Conservation (phyloP, 1,139 yeast genomes). For the Taphrina confusa region DNA sequence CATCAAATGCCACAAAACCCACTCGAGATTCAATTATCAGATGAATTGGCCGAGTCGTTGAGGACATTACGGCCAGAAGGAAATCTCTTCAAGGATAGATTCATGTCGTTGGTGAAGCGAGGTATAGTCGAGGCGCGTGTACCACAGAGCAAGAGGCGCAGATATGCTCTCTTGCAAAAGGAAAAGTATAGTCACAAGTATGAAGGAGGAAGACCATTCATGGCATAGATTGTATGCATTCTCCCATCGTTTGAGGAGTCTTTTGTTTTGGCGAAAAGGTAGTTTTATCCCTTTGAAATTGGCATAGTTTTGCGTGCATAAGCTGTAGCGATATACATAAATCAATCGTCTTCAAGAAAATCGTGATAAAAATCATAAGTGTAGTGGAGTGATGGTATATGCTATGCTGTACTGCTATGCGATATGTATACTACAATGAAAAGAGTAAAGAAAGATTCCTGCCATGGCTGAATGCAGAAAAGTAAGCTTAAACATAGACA, state of each 20-base stretch:
- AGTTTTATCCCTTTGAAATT: too few relatives aligned
- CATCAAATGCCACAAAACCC: conserved; percentile 63
- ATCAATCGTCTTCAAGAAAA: too few relatives aligned
- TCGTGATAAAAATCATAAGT: too few relatives aligned
- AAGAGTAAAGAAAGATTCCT: too few relatives aligned
- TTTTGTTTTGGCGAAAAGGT: too few relatives aligned
- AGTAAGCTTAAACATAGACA: too few relatives aligned
- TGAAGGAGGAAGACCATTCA: conserved; percentile 16
- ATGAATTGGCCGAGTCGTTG: conserved; percentile 82
- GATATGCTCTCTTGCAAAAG: conserved; percentile 68
- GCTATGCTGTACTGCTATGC: conserved; percentile 4
- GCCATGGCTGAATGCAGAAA: background rate
- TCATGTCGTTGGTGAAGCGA: conserved; percentile 74
- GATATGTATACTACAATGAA: too few relatives aligned
- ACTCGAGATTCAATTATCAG: conserved; percentile 82
- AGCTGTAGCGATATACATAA: conserved; percentile 3
- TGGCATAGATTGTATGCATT: conserved; percentile 3
- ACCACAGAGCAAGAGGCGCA: conserved; percentile 65
- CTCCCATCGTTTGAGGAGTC: too few relatives aligned
- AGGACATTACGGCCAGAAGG: conserved; percentile 86
- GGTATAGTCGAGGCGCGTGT: conserved; percentile 87
- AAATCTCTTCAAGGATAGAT: conserved; percentile 75
- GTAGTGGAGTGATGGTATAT: too few relatives aligned
- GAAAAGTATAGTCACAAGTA: conserved; percentile 77
- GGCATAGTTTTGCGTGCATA: too few relatives aligned